Evolutionary conservation across 805 yeast genomes (phyloP).

Genomic region (Komagataella mondaviorum): DNA sequence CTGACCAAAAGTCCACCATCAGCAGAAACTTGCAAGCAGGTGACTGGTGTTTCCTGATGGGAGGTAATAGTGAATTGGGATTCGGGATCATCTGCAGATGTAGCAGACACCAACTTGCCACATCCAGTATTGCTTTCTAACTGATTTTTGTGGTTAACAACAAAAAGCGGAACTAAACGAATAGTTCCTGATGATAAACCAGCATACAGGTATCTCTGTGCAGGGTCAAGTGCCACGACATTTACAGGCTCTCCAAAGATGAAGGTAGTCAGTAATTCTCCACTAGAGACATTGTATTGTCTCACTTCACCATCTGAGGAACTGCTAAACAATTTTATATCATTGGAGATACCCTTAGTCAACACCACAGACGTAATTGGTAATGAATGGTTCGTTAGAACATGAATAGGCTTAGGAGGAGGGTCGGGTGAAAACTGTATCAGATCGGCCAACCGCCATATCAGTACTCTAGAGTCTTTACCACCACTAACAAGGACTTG

Average conservation of each 20-base stretch:
- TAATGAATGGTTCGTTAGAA: constrained; percentile 33
- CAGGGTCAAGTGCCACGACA: constrained; percentile 59
- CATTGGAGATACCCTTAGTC: constrained; percentile 38
- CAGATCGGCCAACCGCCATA: constrained; percentile 62
- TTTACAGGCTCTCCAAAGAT: constrained; percentile 48
- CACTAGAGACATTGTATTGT: constrained; percentile 41
- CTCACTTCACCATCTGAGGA: constrained; percentile 69
- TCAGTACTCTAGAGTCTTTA: constrained; percentile 62
- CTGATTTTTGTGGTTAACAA: constrained; percentile 20
- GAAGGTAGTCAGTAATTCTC: constrained; percentile 49
- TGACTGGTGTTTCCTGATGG: constrained; percentile 21
- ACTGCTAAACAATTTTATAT: constrained; percentile 49
- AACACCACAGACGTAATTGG: constrained; percentile 27
- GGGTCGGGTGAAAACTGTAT: constrained; percentile 25
- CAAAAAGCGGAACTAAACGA: constrained; percentile 39
- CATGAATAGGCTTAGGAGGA: neutral
- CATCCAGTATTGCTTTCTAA: constrained; percentile 52
- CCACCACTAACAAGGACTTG: constrained; percentile 65
- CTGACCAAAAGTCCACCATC: constrained; percentile 65
- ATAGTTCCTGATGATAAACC: constrained; percentile 58
- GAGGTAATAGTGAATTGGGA: neutral
- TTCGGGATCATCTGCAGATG: neutral
- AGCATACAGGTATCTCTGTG: constrained; percentile 58
- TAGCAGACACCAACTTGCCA: constrained; percentile 27
- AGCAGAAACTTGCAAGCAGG: constrained; percentile 44